Evolutionary conservation across 768 basidiomycete species (phyloP).

Genomic region (Tylopilus balloui): DNA sequence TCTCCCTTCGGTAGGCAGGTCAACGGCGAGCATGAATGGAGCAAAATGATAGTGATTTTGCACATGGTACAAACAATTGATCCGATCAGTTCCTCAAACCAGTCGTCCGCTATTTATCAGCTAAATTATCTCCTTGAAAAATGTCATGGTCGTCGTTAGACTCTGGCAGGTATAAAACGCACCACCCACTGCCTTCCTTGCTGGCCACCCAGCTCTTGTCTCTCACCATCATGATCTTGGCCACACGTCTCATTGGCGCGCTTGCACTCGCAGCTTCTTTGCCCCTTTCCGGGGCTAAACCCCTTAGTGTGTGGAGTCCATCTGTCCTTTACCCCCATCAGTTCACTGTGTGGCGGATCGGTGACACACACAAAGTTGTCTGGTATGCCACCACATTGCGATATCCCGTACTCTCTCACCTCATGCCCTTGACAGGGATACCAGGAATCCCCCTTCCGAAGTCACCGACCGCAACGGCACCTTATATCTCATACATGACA

Average conservation of each 20-base stretch:
- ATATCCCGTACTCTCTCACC: background rate
- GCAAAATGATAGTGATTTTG: too few species aligned
- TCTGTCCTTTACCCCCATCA: background rate
- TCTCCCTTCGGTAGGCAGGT: too few species aligned
- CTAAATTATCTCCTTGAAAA: too few species aligned
- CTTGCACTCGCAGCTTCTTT: conserved; percentile 9
- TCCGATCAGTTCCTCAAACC: too few species aligned
- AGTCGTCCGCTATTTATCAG: too few species aligned
- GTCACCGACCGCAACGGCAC: conserved; percentile 33
- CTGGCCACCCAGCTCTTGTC: background rate
- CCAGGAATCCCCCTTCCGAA: conserved; percentile 16
- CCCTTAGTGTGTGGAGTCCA: conserved; percentile 28
- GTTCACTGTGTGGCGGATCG: background rate
- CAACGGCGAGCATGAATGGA: too few species aligned
- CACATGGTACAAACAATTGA: too few species aligned
- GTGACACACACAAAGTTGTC: background rate
- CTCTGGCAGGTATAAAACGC: conserved; percentile 3
- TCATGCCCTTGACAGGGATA: conserved; percentile 27
- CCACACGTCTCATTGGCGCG: background rate
- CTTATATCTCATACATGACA: conserved; percentile 27
- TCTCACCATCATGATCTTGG: conserved; percentile 1
- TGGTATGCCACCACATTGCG: background rate
- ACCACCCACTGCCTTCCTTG: background rate
- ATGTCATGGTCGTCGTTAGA: background rate
- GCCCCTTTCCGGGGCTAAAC: conserved; percentile 4